Conservation (phyloP, 257 asterid species). For the Jasminum sambac region DNA sequence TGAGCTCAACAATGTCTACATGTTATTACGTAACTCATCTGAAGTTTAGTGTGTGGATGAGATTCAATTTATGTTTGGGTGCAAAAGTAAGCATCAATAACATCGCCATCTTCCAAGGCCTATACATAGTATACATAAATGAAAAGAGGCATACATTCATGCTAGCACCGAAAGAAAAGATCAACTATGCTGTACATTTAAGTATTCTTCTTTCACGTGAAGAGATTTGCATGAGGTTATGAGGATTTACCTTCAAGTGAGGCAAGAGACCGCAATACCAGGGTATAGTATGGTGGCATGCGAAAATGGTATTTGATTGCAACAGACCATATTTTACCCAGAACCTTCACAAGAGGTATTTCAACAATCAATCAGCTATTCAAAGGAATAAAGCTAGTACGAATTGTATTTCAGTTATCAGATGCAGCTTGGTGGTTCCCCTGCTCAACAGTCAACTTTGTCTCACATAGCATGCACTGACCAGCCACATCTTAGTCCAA, state of each 20-base stretch:
- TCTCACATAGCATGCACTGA: not conserved
- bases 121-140: not conserved
- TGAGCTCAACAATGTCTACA: slow-evolving; percentile 1
- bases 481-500: not conserved
- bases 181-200: not conserved
- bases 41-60: not conserved
- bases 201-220: not conserved
- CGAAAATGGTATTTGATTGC: slow-evolving; percentile 94
- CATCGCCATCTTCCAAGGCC: not conserved
- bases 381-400: not conserved
- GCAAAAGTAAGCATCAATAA: not conserved
- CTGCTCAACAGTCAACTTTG: not conserved
- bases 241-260: slow-evolving; percentile 79
- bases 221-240: slow-evolving; percentile 15
- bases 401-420: not conserved
- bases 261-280: slow-evolving; percentile 90
- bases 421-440: slow-evolving; percentile 1
- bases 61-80: not conserved
- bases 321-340: slow-evolving; percentile 87
- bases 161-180: not conserved
- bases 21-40: not conserved
- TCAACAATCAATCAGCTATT: slow-evolving; percentile 21
- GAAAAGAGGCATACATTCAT: not conserved
- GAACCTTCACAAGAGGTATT: slow-evolving; percentile 55
- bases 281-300: slow-evolving; percentile 91